Evolutionary conservation across 1,284 basidiomycete species (phyloP).

Genomic region (Microbotryomycetes sp.): DNA sequence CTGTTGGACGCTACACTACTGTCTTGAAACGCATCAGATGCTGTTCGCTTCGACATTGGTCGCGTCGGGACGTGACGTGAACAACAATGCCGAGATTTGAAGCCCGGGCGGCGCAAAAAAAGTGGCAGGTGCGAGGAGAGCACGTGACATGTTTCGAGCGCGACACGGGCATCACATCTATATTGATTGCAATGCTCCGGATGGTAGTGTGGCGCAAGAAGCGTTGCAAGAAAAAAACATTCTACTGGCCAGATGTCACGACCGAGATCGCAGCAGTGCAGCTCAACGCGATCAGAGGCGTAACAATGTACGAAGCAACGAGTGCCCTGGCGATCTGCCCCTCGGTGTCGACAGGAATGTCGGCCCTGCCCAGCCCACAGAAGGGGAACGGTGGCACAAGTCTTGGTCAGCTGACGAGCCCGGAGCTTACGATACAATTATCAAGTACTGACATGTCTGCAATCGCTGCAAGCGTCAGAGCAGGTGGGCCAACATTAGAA

Average conservation of each 20-base stretch:
- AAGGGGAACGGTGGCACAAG: not conserved
- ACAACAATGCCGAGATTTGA: no score
- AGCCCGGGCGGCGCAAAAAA: no score
- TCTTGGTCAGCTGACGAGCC: slow-evolving; percentile 11
- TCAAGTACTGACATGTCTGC: slow-evolving; percentile 30
- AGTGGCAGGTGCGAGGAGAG: no score
- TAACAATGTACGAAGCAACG: slow-evolving; percentile 35
- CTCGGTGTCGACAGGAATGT: slow-evolving; percentile 34
- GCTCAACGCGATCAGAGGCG: slow-evolving; percentile 35
- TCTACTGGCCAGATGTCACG: no score
- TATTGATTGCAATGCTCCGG: no score
- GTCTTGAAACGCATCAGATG: not conserved
- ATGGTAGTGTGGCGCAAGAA: no score
- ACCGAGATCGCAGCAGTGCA: slow-evolving; percentile 29
- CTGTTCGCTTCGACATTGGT: not conserved
- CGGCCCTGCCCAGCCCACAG: slow-evolving; percentile 33
- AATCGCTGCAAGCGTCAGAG: slow-evolving; percentile 39
- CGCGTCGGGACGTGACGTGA: no score
- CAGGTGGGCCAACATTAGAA: slow-evolving; percentile 40
- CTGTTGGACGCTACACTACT: not conserved
- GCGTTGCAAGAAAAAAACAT: no score
- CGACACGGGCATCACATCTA: no score
- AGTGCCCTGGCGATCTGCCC: slow-evolving; percentile 38
- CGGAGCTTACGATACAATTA: slow-evolving; percentile 26
- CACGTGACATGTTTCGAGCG: no score